Evolutionary conservation across 257 asterid species (phyloP), one percentile per base, ranked within the genome.

Genomic region (Cinchona pubescens): DNA sequence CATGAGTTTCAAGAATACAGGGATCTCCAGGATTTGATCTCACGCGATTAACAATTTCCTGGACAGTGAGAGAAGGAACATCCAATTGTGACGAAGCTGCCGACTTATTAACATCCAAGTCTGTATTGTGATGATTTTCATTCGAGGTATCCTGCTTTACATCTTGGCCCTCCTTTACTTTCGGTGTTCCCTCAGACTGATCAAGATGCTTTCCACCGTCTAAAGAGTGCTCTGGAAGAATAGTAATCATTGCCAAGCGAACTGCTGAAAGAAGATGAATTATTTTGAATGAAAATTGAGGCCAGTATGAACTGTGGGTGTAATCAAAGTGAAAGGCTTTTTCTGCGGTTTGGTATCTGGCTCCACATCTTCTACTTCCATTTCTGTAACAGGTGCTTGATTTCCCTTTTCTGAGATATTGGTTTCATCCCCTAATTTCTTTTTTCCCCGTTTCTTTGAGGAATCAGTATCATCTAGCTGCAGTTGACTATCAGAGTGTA

Each of bases 251-350:
- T 8, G 96, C 89, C 90, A 86, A 74, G 69, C 99, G 97, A 83
- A 93, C 94, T 11, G 98, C 91, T 68, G 99, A 84, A 69, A 95
- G 99, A 82, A 92, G 99, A 90, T 95, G 99, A 75, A 95, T 87
- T 66, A 93, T 80, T 79, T 98, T 92, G 87, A 95, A 91, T 60
- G 99, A 92, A n/a, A n/a, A n/a, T n/a, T n/a, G 81, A 95, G 93
- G 81, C 90, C 96, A 38, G 89, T 90, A 69, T 87, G 98, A 75
- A 92, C 93, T 5, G 96, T 90, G 49, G 99, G 99, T 53, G 92
- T 90, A 58, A 95, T 95, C 76, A 88, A 79, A 78, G 85, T 90
- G 81, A 88, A 87, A 40, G 94, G 85, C 86, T 92, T 92, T 71
- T 90, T 95, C 80, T 83, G 94, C 2, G 88, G 92, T 80, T 89